phyloP scores from a whole-genome alignment of 257 asterid species.

The Nyctanthes arbortristis region DNA sequence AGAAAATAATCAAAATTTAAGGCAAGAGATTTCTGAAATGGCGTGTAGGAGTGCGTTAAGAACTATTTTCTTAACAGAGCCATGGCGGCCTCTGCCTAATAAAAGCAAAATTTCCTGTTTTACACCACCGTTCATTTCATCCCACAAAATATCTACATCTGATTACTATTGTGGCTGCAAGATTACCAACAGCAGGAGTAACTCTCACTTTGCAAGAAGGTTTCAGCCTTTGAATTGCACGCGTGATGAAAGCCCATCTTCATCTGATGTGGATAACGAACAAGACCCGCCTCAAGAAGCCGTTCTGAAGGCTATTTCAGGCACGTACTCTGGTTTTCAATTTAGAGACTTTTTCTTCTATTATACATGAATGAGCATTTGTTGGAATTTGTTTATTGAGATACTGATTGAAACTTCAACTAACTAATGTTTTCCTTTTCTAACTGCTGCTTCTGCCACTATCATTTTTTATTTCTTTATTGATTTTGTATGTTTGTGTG shows the following conservation, averaged over 20 bases:
- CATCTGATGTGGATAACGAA: constrained; percentile 58
- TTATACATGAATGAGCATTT: not conserved
- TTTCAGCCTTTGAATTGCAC: constrained; percentile 45
- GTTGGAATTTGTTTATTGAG: not conserved
- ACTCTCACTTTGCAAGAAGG: constrained; percentile 26
- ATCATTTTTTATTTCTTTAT: not conserved
- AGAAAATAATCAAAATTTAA: constrained; percentile 8
- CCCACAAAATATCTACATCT: constrained; percentile 31
- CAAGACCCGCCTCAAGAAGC: constrained; percentile 94
- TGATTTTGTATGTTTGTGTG: not conserved
- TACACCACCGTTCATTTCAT: constrained; percentile 30
- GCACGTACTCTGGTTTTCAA: constrained; percentile 25
- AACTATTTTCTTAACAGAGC: constrained; percentile 54
- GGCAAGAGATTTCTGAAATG: constrained; percentile 39
- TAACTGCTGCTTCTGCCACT: not conserved
- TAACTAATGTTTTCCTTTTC: not conserved
- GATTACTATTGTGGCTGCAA: constrained; percentile 42
- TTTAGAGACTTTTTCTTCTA: not conserved
- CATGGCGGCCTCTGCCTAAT: constrained; percentile 50
- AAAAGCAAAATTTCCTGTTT: constrained; percentile 27
- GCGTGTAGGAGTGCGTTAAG: constrained; percentile 58
- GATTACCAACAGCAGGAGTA: constrained; percentile 27
- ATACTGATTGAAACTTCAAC: not conserved
- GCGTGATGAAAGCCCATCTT: constrained; percentile 37
- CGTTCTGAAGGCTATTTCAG: constrained; percentile 92